Percentiles rank a stretch among this genome's conserved stretches.
Conservation (phyloP, 1,284 basidiomycete species). For the Tilletiopsis washingtonensis region DNA sequence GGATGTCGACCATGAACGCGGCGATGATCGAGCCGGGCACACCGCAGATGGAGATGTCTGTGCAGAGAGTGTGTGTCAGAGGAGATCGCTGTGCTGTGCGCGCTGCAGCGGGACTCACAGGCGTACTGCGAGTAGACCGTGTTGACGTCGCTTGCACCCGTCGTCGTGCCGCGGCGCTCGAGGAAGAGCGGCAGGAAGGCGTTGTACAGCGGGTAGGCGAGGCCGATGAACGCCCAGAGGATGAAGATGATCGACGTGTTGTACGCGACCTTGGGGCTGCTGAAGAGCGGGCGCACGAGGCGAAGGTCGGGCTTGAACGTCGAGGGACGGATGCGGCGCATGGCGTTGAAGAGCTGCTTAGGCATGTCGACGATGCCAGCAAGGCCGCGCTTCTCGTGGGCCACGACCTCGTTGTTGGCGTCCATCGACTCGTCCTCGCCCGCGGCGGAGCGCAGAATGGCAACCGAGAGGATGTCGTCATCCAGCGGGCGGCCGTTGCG, state of each 20-base stretch:
- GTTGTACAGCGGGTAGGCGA: conserved; percentile 47
- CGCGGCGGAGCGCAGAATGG: conserved; percentile 39
- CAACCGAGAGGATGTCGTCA: conserved; percentile 40
- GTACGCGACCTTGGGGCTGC: conserved; percentile 30
- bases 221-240: conserved; percentile 44
- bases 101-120: conserved; percentile 42
- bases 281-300: conserved; percentile 40
- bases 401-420: conserved; percentile 4
- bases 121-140: conserved; percentile 43
- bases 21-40: conserved; percentile 43
- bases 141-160: conserved; percentile 2
- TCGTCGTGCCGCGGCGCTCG: conserved; percentile 6
- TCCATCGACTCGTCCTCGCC: conserved; percentile 29
- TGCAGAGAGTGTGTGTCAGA: no score
- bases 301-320: conserved; percentile 26
- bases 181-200: conserved; percentile 45
- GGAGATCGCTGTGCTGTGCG: conserved; percentile 42
- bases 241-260: conserved; percentile 34
- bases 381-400: conserved; percentile 1
- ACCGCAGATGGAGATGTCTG: conserved; percentile 44
- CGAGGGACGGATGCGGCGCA: conserved; percentile 3
- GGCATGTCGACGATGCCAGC: conserved; percentile 1
- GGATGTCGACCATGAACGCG: conserved; percentile 42
- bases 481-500: conserved; percentile 34
- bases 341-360: conserved; percentile 8